Percentiles rank a stretch among this genome's conserved stretches.
Evolutionary conservation across 257 asterid genomes (phyloP).

Genomic region (Perilla frutescens): DNA sequence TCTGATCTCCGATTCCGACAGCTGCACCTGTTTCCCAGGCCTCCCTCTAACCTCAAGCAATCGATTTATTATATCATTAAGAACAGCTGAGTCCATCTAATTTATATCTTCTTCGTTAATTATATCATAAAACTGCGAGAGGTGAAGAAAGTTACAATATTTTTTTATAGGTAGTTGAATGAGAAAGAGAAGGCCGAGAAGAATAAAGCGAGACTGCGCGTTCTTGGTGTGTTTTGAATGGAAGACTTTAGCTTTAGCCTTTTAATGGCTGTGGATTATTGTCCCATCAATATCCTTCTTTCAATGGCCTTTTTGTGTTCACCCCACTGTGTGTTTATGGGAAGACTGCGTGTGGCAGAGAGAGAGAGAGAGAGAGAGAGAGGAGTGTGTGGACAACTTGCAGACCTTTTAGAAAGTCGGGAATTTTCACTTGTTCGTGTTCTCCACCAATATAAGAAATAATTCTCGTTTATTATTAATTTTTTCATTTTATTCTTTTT

Average conservation of each 20-base stretch:
- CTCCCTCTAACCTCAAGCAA: slow-evolving; percentile 77
- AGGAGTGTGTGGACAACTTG: slow-evolving; percentile 17
- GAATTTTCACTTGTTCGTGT: neutral
- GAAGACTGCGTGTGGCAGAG: slow-evolving; percentile 5
- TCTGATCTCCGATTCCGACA: slow-evolving; percentile 82
- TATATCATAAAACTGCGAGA: slow-evolving; percentile 14
- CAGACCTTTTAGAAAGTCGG: neutral
- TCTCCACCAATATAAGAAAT: slow-evolving; percentile 14
- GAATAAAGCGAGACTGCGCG: slow-evolving; percentile 32
- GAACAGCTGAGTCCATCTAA: slow-evolving; percentile 61
- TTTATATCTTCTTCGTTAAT: slow-evolving; percentile 4
- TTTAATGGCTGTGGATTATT: neutral
- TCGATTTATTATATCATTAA: slow-evolving; percentile 72
- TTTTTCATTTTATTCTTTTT: neutral
- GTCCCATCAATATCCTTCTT: neutral
- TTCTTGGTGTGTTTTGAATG: slow-evolving; percentile 1
- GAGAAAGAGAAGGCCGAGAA: slow-evolving; percentile 18
- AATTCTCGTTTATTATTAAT: neutral
- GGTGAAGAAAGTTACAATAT: neutral
- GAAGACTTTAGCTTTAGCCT: slow-evolving; percentile 2
- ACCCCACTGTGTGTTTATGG: neutral
- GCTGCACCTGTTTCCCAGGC: slow-evolving; percentile 90
- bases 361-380: neutral
- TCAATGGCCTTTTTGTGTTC: neutral
- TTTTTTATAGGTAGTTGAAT: neutral